Evolutionary conservation across 2,329 filamentous ascomycete species (phyloP), one percentile per base, ranked within the genome.

Genomic region (Penicillium janthinellum): DNA sequence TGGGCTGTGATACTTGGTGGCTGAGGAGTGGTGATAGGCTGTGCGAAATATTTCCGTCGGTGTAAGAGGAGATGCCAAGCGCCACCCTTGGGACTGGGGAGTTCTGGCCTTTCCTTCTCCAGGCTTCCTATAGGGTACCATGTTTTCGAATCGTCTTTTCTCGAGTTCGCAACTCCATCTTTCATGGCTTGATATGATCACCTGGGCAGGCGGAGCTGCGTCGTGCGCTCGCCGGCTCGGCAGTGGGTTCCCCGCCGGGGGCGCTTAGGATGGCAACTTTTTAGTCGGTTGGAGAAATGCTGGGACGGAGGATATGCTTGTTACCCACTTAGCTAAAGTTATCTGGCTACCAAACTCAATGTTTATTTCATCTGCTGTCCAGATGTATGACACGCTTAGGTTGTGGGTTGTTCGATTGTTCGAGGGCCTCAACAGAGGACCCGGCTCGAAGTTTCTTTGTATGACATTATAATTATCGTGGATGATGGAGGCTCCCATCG

Each of bases 191-290:
- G 31, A 10, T 31, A 10, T 31, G 31, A 31, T 31, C 31, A 22
- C 7, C 1, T 44, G 14, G 22, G 20, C 39, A 20, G n/a, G 39
- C 39, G 22, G 20, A 45, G 42, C 20, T 34, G 12, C 22, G 25
- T 48, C 45, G 45, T 48, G n/a, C 17, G 31, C 28, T 34, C 28
- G 17, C 5, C 4, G 3, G 31, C 47, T 34, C 28, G 17, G 14
- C 4, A 7, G 25, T 44, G 37, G n/a, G 15, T 39, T 54, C 28
- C 37, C 39, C 51, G 38, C 51, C 20, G 37, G 22, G 51, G 38
- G 28, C 22, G 57, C 38, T 52, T 42, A 52, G 38, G 48, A 52
- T 22, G 47, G 54, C 49, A 31, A 31, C 31, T 10, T 31, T 31
- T 31, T 8, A 31, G 31, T 31, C 31, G 10, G 44, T 14, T 15